Percentiles rank a stretch among this genome's conserved stretches.
These are phyloP conservation scores for Metschnikowia chrysomelidarum DNA, from an alignment of 805 yeast species.

Conservation along the genomic window DNA sequence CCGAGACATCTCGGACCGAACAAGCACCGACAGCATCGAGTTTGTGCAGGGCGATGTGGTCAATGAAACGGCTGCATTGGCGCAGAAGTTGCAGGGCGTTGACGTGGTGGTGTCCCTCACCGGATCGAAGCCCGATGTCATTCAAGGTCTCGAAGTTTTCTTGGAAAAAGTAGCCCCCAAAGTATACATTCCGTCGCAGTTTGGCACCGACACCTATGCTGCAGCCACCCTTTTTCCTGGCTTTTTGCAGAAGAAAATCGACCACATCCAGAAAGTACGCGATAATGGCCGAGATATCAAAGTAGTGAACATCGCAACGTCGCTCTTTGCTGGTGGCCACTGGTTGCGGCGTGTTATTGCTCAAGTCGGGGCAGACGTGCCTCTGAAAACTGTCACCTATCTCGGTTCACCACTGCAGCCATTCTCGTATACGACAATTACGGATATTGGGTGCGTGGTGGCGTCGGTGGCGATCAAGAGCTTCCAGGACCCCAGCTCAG, in stretches of 20 bases:
- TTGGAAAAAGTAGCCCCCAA: neutral
- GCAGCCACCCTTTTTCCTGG: neutral
- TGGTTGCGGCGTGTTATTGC: constrained; percentile 4
- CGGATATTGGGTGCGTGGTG: neutral
- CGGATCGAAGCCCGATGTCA: neutral
- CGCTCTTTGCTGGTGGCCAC: too few species aligned
- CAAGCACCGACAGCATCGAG: neutral
- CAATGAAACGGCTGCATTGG: too few species aligned
- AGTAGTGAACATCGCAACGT: neutral
- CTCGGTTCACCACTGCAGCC: neutral
- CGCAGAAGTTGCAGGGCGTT: neutral
- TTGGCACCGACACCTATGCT: constrained; percentile 1
- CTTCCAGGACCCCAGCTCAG: neutral
- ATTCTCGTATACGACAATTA: neutral
- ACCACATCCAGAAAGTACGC: neutral
- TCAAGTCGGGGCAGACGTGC: neutral
- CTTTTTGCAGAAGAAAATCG: neutral
- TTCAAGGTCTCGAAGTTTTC: neutral
- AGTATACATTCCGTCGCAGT: too few species aligned
- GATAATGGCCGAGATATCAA: neutral
- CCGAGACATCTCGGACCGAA: neutral
- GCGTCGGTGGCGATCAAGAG: neutral
- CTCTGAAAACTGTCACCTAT: neutral
- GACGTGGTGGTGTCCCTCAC: neutral
- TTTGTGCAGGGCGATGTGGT: too few species aligned